Percentiles rank a stretch among this genome's conserved stretches.
phyloP scores from a whole-genome alignment of 1,284 basidiomycete species.

The Apiotrichum akiyoshidainum region DNA sequence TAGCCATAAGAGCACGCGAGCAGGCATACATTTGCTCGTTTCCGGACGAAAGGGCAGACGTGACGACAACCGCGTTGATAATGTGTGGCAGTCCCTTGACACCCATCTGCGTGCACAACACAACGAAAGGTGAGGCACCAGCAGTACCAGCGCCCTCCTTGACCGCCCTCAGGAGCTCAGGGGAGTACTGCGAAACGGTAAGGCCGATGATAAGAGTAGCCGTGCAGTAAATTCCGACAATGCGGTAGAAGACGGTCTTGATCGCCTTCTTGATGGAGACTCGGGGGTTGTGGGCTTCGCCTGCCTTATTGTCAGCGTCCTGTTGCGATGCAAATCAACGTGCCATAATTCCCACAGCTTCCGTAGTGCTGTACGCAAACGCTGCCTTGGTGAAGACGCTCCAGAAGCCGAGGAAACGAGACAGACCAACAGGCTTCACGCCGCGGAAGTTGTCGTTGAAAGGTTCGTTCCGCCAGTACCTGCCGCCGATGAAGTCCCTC shows the following conservation, averaged over 20 bases:
- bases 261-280: constrained; percentile 68
- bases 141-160: constrained; percentile 60
- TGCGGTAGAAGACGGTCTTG: constrained; percentile 66
- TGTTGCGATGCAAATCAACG: too few relatives aligned
- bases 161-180: constrained; percentile 55
- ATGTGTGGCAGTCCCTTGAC: constrained; percentile 68
- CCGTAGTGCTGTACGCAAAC: constrained; percentile 41
- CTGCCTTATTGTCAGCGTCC: constrained; percentile 18
- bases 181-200: constrained; percentile 50
- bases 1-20: constrained; percentile 54
- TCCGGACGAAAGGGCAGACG: constrained; percentile 58
- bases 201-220: constrained; percentile 17
- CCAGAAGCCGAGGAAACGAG: constrained; percentile 61
- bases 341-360: constrained; percentile 48
- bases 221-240: constrained; percentile 60
- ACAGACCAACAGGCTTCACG: constrained; percentile 16
- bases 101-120: constrained; percentile 62
- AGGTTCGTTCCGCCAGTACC: constrained; percentile 62
- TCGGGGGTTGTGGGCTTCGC: constrained; percentile 60
- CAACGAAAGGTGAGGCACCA: constrained; percentile 73
- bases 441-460: constrained; percentile 43
- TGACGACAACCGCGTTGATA: constrained; percentile 62
- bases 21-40: constrained; percentile 55
- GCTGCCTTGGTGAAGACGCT: constrained; percentile 55
- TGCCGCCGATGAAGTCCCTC: constrained; percentile 49